A percentile compares a stretch with the other conserved stretches of the same genome.
These are phyloP conservation scores for Russula virescens DNA, from an alignment of 768 basidiomycete genomes.

Conservation along the genomic window DNA sequence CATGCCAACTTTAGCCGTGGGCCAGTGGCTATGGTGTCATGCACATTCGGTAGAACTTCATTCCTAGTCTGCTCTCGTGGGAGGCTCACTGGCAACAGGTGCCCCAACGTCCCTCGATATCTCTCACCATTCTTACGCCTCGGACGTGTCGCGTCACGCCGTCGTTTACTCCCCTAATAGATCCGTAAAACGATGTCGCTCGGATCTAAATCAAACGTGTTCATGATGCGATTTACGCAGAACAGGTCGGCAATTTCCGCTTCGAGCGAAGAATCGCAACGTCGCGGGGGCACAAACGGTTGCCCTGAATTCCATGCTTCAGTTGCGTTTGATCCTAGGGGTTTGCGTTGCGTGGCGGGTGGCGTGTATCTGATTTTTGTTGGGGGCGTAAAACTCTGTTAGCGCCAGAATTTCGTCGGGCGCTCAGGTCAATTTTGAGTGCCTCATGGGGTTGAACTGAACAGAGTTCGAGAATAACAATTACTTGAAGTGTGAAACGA, in stretches of 20 bases:
- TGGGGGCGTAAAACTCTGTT: conserved; percentile 4
- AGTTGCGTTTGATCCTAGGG: conserved; percentile 17
- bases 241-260: conserved; percentile 10
- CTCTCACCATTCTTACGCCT: conserved; percentile 4
- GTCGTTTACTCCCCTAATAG: conserved; percentile 11
- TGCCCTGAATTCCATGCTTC: conserved; percentile 16
- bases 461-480: conserved; percentile 18
- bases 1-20: neutral
- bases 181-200: conserved; percentile 1
- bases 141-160: conserved; percentile 7
- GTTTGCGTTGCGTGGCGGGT: neutral
- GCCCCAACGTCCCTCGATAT: too few species aligned
- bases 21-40: neutral
- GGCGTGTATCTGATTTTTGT: conserved; percentile 1
- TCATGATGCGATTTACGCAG: conserved; percentile 19
- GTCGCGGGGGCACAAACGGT: conserved; percentile 1
- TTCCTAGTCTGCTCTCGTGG: neutral
- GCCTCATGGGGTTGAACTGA: conserved; percentile 4
- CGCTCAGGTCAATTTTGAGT: conserved; percentile 1
- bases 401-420: conserved; percentile 5
- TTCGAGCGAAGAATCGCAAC: conserved; percentile 2
- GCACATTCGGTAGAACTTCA: neutral
- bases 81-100: too few species aligned
- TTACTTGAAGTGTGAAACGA: conserved; percentile 15
- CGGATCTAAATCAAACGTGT: conserved; percentile 18